phyloP scores from a whole-genome alignment of 129 eudicot species.

The Lonicera japonica region DNA sequence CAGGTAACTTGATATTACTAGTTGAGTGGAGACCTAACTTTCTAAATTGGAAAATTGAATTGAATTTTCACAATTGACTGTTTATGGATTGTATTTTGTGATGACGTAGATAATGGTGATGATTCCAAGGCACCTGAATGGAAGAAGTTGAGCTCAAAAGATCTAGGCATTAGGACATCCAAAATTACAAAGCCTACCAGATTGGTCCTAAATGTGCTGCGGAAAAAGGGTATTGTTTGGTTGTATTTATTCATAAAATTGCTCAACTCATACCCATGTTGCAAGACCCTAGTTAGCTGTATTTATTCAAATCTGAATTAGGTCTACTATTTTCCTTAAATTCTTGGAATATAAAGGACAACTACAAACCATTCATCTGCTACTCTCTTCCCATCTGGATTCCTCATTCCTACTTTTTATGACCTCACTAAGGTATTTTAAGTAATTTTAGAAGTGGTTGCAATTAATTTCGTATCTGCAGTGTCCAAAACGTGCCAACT shows the following conservation, averaged over 20 bases:
- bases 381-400: background rate
- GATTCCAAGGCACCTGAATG: conserved; percentile 36
- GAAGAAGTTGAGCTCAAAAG: conserved; percentile 50
- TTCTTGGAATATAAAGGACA: too few relatives aligned
- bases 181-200: conserved; percentile 44
- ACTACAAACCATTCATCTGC: background rate
- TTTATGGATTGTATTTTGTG: conserved; percentile 6
- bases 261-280: background rate
- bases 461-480: background rate
- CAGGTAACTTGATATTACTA: background rate
- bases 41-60: background rate
- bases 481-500: background rate
- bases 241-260: background rate
- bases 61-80: background rate
- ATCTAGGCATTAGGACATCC: conserved; percentile 49
- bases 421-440: too few relatives aligned
- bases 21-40: background rate
- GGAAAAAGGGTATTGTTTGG: conserved; percentile 36
- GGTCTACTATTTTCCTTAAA: background rate
- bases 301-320: background rate
- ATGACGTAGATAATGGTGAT: conserved; percentile 22
- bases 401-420: too few relatives aligned
- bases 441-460: background rate
- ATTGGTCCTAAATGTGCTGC: conserved; percentile 42
- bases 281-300: background rate